phyloP scores from a whole-genome alignment of 2,329 filamentous ascomycete species.

The Sporothrix schenckii region DNA sequence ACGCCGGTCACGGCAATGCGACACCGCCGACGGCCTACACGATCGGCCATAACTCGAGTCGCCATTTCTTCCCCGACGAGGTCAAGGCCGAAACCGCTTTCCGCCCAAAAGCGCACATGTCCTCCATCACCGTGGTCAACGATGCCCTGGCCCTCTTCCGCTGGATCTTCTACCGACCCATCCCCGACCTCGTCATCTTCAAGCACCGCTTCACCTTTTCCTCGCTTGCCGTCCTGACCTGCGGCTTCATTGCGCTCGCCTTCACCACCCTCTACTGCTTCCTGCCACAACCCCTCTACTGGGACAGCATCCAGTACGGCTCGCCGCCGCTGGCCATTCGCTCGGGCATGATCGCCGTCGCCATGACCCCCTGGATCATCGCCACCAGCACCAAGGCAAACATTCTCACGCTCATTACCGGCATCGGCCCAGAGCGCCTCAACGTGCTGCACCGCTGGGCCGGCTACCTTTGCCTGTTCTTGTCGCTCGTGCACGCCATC shows the following conservation, averaged over 20 bases:
- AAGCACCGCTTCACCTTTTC: constrained; percentile 76
- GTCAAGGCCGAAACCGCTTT: constrained; percentile 59
- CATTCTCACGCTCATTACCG: constrained; percentile 78
- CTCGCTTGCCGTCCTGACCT: constrained; percentile 70
- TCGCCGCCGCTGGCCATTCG: constrained; percentile 87
- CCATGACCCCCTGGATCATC: constrained; percentile 90
- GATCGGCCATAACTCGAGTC: constrained; percentile 53
- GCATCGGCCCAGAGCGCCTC: constrained; percentile 86
- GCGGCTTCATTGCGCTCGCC: constrained; percentile 67
- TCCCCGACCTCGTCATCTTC: constrained; percentile 72
- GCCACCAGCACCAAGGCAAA: constrained; percentile 91
- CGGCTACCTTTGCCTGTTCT: constrained; percentile 80
- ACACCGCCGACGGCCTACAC: constrained; percentile 26
- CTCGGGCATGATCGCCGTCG: constrained; percentile 87
- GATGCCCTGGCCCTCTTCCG: constrained; percentile 79
- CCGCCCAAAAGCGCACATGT: constrained; percentile 71
- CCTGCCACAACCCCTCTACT: constrained; percentile 85
- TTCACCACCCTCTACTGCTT: constrained; percentile 84
- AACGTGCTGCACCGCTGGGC: constrained; percentile 94
- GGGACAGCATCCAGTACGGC: constrained; percentile 80
- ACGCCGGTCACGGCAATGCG: constrained; percentile 18
- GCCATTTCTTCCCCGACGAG: constrained; percentile 75
- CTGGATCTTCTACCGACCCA: constrained; percentile 85
- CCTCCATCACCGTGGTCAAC: constrained; percentile 74
- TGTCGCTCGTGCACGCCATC: constrained; percentile 80